A percentile compares a stretch with the other conserved stretches of the same genome.
Conservation (phyloP, 1,284 basidiomycete genomes). For the Boletellus sp. region DNA sequence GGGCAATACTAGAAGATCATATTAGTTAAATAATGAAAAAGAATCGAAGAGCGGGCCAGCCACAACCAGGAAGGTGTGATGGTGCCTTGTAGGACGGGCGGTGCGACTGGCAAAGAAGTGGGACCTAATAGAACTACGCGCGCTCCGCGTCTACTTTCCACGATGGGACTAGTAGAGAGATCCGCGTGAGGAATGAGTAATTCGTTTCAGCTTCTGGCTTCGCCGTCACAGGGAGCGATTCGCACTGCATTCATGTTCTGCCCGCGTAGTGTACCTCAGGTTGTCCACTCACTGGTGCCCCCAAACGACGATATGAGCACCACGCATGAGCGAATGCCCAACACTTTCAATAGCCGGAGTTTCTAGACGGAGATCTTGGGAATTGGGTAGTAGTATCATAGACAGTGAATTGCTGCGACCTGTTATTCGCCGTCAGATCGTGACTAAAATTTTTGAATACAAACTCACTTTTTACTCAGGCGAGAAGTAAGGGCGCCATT, state of each 20-base stretch:
- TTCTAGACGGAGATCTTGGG: conserved; percentile 6
- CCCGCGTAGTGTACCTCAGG: too few relatives aligned
- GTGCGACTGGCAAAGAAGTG: conserved; percentile 1
- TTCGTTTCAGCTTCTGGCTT: not conserved
- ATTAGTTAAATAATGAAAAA: conserved; percentile 7
- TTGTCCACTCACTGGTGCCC: not conserved
- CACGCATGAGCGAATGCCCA: not conserved
- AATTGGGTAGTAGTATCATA: conserved; percentile 16
- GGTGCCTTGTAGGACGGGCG: conserved; percentile 1
- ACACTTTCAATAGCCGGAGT: conserved; percentile 4
- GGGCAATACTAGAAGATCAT: conserved; percentile 17
- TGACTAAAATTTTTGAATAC: not conserved
- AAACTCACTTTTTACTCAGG: conserved; percentile 4
- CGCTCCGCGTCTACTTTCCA: conserved; percentile 1
- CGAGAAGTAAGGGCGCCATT: not conserved
- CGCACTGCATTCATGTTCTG: too few relatives aligned
- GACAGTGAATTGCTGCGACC: conserved; percentile 4
- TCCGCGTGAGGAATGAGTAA: not conserved
- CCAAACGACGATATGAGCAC: conserved; percentile 5
- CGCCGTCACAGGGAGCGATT: not conserved
- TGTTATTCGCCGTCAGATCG: conserved; percentile 9
- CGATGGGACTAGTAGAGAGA: not conserved
- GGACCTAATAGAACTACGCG: not conserved
- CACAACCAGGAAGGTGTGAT: conserved; percentile 1
- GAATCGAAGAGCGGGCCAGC: not conserved